A percentile compares a stretch with the other conserved stretches of the same genome.
Evolutionary conservation across 768 basidiomycete genomes (phyloP).

Genomic region (Chalciporus sphaerocephalus): DNA sequence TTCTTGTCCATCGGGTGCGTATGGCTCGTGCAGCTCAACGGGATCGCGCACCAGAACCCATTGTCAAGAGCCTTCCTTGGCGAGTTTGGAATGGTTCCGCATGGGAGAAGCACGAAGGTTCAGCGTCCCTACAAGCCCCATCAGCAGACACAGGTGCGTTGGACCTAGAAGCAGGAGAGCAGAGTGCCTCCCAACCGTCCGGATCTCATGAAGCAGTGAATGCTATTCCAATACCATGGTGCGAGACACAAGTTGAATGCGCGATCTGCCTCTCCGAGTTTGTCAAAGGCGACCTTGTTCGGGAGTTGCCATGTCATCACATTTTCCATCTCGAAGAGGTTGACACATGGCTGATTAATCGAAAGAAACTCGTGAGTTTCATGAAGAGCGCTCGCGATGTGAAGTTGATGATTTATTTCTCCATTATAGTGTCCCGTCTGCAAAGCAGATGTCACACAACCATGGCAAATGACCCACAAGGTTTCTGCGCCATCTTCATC

Average conservation of each 20-base stretch:
- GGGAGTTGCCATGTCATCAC: constrained; percentile 91
- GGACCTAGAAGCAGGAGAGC: constrained; percentile 39
- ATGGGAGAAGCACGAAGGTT: constrained; percentile 71
- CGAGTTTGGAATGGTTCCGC: constrained; percentile 75
- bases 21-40: constrained; percentile 76
- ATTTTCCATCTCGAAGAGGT: constrained; percentile 92
- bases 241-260: constrained; percentile 79
- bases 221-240: constrained; percentile 57
- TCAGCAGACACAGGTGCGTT: constrained; percentile 22
- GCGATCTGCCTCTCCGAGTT: constrained; percentile 92
- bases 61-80: constrained; percentile 77
- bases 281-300: constrained; percentile 79
- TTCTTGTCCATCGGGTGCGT: constrained; percentile 85
- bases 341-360: constrained; percentile 86
- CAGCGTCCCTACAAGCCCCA: constrained; percentile 22
- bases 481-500: background rate
- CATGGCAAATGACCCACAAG: constrained; percentile 30
- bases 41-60: constrained; percentile 77
- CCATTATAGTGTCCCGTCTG: constrained; percentile 77
- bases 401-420: constrained; percentile 6
- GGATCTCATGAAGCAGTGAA: constrained; percentile 23
- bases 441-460: constrained; percentile 86
- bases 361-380: constrained; percentile 81
- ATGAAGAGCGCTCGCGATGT: background rate
- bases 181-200: constrained; percentile 18